Percentiles rank a stretch among this genome's conserved stretches.
These are phyloP conservation scores for Colletotrichum australisinense DNA, from an alignment of 2,329 filamentous ascomycete species.

Conservation along the genomic window DNA sequence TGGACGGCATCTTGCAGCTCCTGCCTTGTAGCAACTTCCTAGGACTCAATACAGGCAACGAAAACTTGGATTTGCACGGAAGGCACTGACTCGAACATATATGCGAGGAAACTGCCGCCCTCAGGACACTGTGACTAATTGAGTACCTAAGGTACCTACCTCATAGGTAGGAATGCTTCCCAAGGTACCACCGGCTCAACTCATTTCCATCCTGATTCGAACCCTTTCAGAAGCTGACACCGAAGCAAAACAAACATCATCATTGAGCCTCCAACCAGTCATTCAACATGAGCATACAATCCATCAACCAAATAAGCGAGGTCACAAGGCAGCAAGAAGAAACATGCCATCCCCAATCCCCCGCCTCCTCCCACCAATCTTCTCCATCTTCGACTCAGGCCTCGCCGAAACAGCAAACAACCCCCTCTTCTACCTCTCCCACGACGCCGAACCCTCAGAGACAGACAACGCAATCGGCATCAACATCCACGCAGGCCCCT, in stretches of 20 bases:
- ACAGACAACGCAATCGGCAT: background rate
- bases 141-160: too few species aligned
- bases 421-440: slow-evolving; percentile 1
- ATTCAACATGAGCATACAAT: background rate
- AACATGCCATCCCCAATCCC: background rate
- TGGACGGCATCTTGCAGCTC: too few species aligned
- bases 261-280: background rate
- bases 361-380: background rate
- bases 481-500: slow-evolving; percentile 10
- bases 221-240: too few species aligned
- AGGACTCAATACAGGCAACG: too few species aligned
- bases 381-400: background rate
- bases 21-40: too few species aligned
- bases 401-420: background rate
- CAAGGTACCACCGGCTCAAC: too few species aligned
- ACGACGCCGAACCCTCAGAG: slow-evolving; percentile 5
- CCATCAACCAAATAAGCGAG: background rate
- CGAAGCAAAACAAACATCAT: background rate
- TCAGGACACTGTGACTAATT: too few species aligned
- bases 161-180: too few species aligned
- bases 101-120: too few species aligned
- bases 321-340: background rate
- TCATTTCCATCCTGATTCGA: too few species aligned
- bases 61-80: too few species aligned
- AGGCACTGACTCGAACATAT: too few species aligned